These are phyloP conservation scores for Sarocladium kiliense DNA, from an alignment of 2,329 filamentous ascomycete genomes.

Conservation along the genomic window DNA sequence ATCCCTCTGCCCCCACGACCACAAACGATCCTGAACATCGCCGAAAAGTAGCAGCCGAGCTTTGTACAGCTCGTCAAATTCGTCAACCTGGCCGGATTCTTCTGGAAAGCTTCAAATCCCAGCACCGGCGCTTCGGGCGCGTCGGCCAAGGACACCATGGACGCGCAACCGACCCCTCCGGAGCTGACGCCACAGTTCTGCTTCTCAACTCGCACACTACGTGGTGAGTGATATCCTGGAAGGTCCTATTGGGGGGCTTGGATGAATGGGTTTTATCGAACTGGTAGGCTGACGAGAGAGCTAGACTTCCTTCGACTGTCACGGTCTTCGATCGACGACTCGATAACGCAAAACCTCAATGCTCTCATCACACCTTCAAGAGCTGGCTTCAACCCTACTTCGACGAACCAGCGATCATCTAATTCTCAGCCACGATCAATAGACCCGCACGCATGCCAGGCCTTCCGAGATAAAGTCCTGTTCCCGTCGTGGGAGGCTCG, in stretches of 20 bases:
- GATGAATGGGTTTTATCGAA: neutral
- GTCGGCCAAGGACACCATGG: slow-evolving; percentile 37
- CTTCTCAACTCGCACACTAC: slow-evolving; percentile 63
- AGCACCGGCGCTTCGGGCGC: slow-evolving; percentile 25
- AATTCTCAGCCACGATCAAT: slow-evolving; percentile 50
- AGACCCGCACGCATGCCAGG: slow-evolving; percentile 56
- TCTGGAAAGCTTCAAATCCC: slow-evolving; percentile 42
- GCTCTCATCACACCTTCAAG: slow-evolving; percentile 72
- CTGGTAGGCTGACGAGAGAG: neutral
- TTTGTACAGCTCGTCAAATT: neutral
- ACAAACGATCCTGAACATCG: neutral
- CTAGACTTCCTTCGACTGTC: slow-evolving; percentile 88
- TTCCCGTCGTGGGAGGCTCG: slow-evolving; percentile 86
- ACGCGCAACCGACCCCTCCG: slow-evolving; percentile 40
- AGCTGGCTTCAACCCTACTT: slow-evolving; percentile 71
- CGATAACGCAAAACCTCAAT: slow-evolving; percentile 89
- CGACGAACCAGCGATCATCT: slow-evolving; percentile 60
- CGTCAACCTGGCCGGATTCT: slow-evolving; percentile 41
- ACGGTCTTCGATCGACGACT: slow-evolving; percentile 81
- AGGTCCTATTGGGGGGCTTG: too few species aligned
- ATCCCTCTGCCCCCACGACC: neutral
- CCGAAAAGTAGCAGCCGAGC: neutral
- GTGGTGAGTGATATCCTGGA: slow-evolving; percentile 45
- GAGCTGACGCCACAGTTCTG: slow-evolving; percentile 69
- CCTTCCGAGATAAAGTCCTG: slow-evolving; percentile 71